Evolutionary conservation across 2,329 filamentous ascomycete genomes (phyloP).

Genomic region (Pseudogymnoascus destructans): DNA sequence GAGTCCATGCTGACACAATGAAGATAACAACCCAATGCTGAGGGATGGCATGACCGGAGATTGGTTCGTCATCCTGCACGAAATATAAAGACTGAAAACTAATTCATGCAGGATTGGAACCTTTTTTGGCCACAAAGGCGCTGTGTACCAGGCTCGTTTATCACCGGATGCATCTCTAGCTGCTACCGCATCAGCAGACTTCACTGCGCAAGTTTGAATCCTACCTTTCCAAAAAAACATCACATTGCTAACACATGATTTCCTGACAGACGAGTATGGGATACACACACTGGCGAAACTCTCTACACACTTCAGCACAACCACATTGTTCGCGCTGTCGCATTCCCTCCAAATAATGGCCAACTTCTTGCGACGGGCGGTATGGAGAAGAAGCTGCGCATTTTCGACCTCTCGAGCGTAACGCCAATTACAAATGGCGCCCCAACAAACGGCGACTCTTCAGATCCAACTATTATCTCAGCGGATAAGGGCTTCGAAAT

Average conservation of each 20-base stretch:
- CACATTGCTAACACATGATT: constrained; percentile 6
- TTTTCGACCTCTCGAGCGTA: constrained; percentile 70
- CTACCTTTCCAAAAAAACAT: background rate
- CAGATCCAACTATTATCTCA: constrained; percentile 35
- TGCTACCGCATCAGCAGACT: constrained; percentile 90
- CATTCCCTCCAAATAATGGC: constrained; percentile 69
- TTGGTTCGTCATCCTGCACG: constrained; percentile 43
- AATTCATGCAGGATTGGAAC: constrained; percentile 61
- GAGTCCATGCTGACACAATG: constrained; percentile 15
- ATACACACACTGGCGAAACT: constrained; percentile 85
- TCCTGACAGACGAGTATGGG: constrained; percentile 75
- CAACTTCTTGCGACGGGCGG: constrained; percentile 88
- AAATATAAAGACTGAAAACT: constrained; percentile 7
- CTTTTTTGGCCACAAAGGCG: constrained; percentile 95
- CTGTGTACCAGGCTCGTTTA: constrained; percentile 89
- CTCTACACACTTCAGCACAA: constrained; percentile 79
- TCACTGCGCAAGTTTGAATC: constrained; percentile 59
- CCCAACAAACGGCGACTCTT: constrained; percentile 23
- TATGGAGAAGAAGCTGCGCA: constrained; percentile 88
- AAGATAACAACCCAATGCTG: constrained; percentile 97
- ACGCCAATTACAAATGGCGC: constrained; percentile 28
- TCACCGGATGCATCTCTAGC: constrained; percentile 79
- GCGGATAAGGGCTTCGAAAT: constrained; percentile 69
- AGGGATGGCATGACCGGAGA: constrained; percentile 91
- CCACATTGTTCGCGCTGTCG: constrained; percentile 88